Evolutionary conservation across 345 rosid genomes (phyloP).

Genomic region (Gynandropsis gynandra): DNA sequence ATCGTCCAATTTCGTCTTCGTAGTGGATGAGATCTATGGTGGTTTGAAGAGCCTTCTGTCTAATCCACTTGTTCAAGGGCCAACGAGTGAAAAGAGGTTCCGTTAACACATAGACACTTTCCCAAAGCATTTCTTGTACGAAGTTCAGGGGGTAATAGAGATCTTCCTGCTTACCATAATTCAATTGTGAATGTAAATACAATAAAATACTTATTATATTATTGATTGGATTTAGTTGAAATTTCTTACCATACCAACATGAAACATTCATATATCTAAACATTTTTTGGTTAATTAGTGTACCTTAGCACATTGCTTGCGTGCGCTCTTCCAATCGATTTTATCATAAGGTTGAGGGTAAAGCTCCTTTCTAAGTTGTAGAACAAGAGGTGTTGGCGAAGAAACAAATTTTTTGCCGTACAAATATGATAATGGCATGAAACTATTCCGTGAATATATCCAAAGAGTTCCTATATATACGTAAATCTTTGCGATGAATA

Average conservation of each 20-base stretch:
- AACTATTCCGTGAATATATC: background rate
- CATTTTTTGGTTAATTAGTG: no score
- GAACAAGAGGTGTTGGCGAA: slow-evolving; percentile 21
- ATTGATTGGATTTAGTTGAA: no score
- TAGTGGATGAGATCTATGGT: slow-evolving; percentile 42
- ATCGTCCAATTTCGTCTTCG: slow-evolving; percentile 35
- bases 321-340: slow-evolving; percentile 1
- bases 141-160: slow-evolving; percentile 30
- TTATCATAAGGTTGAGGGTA: slow-evolving; percentile 28
- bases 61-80: slow-evolving; percentile 34
- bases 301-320: background rate
- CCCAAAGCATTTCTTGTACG: slow-evolving; percentile 39
- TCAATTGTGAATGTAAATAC: no score
- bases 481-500: no score
- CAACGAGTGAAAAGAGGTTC: slow-evolving; percentile 32
- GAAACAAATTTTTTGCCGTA: slow-evolving; percentile 33
- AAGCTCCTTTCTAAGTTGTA: slow-evolving; percentile 32
- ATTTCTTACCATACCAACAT: no score
- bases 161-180: slow-evolving; percentile 46
- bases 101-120: slow-evolving; percentile 23
- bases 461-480: background rate
- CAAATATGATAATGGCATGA: slow-evolving; percentile 28
- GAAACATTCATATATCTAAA: no score
- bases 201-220: no score
- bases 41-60: slow-evolving; percentile 30